Conservation (phyloP, 257 asterid genomes). For the Solanum acaule region DNA sequence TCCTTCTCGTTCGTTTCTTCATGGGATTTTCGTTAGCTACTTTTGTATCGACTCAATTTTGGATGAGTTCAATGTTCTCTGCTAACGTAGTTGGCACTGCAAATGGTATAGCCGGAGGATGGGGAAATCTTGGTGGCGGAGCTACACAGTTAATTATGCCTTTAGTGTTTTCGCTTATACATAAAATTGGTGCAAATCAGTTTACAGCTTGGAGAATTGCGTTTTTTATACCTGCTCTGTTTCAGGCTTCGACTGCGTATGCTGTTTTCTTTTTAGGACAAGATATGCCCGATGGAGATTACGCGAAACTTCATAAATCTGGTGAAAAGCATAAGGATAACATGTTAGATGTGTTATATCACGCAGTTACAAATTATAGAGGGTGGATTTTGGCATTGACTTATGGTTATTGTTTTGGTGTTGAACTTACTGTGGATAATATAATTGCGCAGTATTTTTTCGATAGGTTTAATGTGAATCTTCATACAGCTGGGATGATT, state of each 20-base stretch:
- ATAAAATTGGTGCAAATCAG: conserved; percentile 28
- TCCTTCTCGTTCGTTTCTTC: conserved; percentile 62
- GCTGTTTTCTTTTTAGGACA: conserved; percentile 66
- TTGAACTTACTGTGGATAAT: conserved; percentile 69
- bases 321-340: conserved; percentile 66
- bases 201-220: conserved; percentile 86
- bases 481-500: conserved; percentile 64
- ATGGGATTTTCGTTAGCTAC: conserved; percentile 74
- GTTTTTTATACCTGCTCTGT: conserved; percentile 62
- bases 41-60: conserved; percentile 81
- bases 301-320: conserved; percentile 40
- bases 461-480: conserved; percentile 63
- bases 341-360: conserved; percentile 22
- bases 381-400: conserved; percentile 78
- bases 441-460: conserved; percentile 78
- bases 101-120: conserved; percentile 76
- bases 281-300: conserved; percentile 80
- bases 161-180: conserved; percentile 35
- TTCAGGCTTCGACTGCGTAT: conserved; percentile 57
- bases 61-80: conserved; percentile 88
- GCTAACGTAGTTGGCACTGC: conserved; percentile 63
- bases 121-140: conserved; percentile 97
- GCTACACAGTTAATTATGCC: conserved; percentile 91
- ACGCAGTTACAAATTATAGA: conserved; percentile 51
- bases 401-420: conserved; percentile 84